Percentiles rank a stretch among this genome's conserved stretches.
phyloP scores from a whole-genome alignment of 805 yeast species.

The Yarrowia sp. region DNA sequence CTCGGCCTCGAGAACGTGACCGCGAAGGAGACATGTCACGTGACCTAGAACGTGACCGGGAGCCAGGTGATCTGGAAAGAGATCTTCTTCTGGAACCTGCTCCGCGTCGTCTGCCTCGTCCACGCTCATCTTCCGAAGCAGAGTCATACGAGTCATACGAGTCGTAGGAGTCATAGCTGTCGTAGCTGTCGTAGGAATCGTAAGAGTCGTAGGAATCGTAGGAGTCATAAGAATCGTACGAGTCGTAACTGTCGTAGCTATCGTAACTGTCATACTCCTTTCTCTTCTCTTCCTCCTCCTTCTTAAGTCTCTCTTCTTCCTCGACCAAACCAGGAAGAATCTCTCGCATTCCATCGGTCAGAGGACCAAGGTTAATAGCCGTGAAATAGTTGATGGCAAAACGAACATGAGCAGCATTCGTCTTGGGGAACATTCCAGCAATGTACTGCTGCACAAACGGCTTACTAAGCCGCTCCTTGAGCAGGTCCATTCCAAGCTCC shows the following conservation, averaged over 20 bases:
- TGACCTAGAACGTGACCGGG: slow-evolving; percentile 44
- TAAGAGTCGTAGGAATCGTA: slow-evolving; percentile 8
- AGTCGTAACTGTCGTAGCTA: slow-evolving; percentile 1
- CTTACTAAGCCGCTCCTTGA: slow-evolving; percentile 61
- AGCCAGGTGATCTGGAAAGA: slow-evolving; percentile 1
- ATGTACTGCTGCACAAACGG: slow-evolving; percentile 58
- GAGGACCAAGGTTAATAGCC: slow-evolving; percentile 84
- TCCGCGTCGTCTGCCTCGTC: neutral
- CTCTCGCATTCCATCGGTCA: slow-evolving; percentile 84
- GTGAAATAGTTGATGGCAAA: slow-evolving; percentile 91
- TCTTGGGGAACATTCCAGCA: slow-evolving; percentile 69
- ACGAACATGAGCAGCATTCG: slow-evolving; percentile 52
- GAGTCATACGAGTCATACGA: slow-evolving; percentile 19
- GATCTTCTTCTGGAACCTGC: neutral
- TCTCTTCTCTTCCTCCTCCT: neutral
- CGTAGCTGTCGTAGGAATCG: slow-evolving; percentile 35
- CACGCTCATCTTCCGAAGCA: neutral
- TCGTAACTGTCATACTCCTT: neutral
- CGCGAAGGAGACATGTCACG: neutral
- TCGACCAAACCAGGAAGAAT: slow-evolving; percentile 44
- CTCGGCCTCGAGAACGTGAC: slow-evolving; percentile 3
- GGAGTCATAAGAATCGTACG: slow-evolving; percentile 1
- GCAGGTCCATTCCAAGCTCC: slow-evolving; percentile 67
- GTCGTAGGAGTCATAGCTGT: slow-evolving; percentile 3
- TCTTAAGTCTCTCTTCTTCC: slow-evolving; percentile 30